These are phyloP conservation scores for Zymoseptoria tritici DNA, from an alignment of 2,329 filamentous ascomycete species.

Conservation along the genomic window DNA sequence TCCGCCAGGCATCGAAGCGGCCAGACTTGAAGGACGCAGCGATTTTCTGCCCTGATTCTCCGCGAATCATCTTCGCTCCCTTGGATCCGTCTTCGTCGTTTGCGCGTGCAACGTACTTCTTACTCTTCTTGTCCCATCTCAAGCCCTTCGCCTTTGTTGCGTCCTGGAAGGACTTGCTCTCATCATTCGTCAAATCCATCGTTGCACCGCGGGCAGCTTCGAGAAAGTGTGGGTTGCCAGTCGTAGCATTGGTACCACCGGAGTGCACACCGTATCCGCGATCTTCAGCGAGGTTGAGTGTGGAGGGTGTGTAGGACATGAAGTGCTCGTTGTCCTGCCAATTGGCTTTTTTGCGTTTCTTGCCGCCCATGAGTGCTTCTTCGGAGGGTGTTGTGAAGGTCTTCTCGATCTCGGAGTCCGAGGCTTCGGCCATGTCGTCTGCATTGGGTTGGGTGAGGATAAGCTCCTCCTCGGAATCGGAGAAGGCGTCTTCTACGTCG, in stretches of 20 bases:
- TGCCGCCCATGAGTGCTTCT: conserved; percentile 5
- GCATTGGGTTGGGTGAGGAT: conserved; percentile 26
- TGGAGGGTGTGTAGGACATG: conserved; percentile 90
- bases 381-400: conserved; percentile 36
- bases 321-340: conserved; percentile 85
- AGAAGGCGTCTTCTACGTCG: conserved; percentile 37
- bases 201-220: conserved; percentile 77
- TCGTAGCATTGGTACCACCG: conserved; percentile 49
- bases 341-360: conserved; percentile 25
- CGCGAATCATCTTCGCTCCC: conserved; percentile 62
- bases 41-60: conserved; percentile 93
- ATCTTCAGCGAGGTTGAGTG: conserved; percentile 75
- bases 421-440: conserved; percentile 37
- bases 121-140: conserved; percentile 95
- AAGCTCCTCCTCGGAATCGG: conserved; percentile 34
- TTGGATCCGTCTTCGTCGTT: conserved; percentile 93
- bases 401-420: conserved; percentile 49
- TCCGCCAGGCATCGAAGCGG: conserved; percentile 87
- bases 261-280: conserved; percentile 89
- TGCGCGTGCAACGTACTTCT: conserved; percentile 83
- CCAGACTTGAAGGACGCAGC: conserved; percentile 88
- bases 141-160: conserved; percentile 64
- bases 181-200: conserved; percentile 91
- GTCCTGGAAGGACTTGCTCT: conserved; percentile 72
- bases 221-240: conserved; percentile 62